phyloP scores from a whole-genome alignment of 208 protist genomes.

The Trypanosoma grayi region DNA sequence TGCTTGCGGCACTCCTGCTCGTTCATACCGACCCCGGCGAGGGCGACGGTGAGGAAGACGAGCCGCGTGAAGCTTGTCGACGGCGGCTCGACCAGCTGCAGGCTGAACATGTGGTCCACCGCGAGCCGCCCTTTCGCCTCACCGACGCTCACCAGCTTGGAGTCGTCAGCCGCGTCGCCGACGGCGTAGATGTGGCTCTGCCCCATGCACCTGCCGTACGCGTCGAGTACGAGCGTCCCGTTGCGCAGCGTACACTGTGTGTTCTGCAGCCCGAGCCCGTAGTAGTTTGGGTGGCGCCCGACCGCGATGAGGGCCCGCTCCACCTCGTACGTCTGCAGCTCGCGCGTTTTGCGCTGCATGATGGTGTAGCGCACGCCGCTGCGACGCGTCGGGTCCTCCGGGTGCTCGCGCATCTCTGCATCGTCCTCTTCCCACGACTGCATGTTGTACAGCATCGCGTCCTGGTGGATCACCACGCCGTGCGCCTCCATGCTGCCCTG shows the following conservation, averaged over 20 bases:
- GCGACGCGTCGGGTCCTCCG: constrained; percentile 15
- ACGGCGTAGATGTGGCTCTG: constrained; percentile 59
- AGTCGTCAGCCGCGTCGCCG: constrained; percentile 51
- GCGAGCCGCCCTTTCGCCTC: constrained; percentile 58
- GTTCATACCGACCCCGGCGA: constrained; percentile 67
- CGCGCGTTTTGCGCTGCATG: constrained; percentile 45
- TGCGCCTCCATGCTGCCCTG: constrained; percentile 35
- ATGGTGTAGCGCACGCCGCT: constrained; percentile 78
- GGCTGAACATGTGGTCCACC: constrained; percentile 68
- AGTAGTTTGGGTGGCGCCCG: constrained; percentile 63
- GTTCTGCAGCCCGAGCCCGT: constrained; percentile 58
- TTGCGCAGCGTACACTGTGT: constrained; percentile 38
- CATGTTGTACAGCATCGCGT: constrained; percentile 71
- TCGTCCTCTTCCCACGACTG: constrained; percentile 53
- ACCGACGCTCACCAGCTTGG: constrained; percentile 57
- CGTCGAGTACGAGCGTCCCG: constrained; percentile 44
- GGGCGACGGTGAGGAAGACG: constrained; percentile 49
- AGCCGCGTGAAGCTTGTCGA: constrained; percentile 37
- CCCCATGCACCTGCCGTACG: constrained; percentile 42
- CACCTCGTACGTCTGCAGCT: constrained; percentile 65
- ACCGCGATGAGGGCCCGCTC: constrained; percentile 66
- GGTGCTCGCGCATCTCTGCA: constrained; percentile 21
- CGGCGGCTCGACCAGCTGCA: constrained; percentile 20
- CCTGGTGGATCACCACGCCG: constrained; percentile 69
- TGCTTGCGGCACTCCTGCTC: constrained; percentile 52